phyloP scores from a whole-genome alignment of 768 basidiomycete genomes.

The Mycena indigotica region DNA sequence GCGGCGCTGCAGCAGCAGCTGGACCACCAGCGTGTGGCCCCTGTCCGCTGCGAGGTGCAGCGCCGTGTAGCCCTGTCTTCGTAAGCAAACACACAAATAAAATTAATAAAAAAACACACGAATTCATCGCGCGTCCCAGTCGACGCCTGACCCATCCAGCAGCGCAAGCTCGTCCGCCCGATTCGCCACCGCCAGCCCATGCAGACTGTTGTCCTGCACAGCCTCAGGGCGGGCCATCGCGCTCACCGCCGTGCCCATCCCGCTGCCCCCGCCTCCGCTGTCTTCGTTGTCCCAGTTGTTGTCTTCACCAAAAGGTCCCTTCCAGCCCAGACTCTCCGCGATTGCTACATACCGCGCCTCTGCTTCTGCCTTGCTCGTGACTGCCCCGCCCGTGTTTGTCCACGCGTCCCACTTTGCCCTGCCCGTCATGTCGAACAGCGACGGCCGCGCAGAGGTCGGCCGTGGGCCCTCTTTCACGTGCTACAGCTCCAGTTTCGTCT shows the following conservation, averaged over 20 bases:
- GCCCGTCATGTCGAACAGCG: conserved; percentile 76
- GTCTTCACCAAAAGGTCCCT: conserved; percentile 37
- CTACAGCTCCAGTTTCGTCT: conserved; percentile 77
- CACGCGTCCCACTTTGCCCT: conserved; percentile 91
- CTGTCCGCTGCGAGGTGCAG: conserved; percentile 87
- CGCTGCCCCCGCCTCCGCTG: conserved; percentile 36
- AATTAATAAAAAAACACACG: conserved; percentile 55
- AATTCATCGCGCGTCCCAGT: conserved; percentile 73
- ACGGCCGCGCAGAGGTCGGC: conserved; percentile 65
- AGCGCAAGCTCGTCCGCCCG: conserved; percentile 47
- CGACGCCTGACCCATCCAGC: conserved; percentile 45
- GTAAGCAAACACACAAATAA: no score
- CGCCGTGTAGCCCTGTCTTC: conserved; percentile 87
- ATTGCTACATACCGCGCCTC: conserved; percentile 70
- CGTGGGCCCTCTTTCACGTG: conserved; percentile 59
- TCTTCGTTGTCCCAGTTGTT: conserved; percentile 44
- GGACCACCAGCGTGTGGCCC: conserved; percentile 61
- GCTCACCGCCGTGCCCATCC: conserved; percentile 69
- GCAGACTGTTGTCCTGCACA: conserved; percentile 46
- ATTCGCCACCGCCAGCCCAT: conserved; percentile 65
- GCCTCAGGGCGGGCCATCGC: conserved; percentile 46
- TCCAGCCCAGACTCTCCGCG: conserved; percentile 73
- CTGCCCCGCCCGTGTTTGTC: conserved; percentile 53
- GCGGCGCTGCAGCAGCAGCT: conserved; percentile 60
- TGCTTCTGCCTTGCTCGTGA: conserved; percentile 46